Evolutionary conservation across 805 yeast species (phyloP), one percentile per base, ranked within the genome.

Genomic region (Wickerhamiella brachini): DNA sequence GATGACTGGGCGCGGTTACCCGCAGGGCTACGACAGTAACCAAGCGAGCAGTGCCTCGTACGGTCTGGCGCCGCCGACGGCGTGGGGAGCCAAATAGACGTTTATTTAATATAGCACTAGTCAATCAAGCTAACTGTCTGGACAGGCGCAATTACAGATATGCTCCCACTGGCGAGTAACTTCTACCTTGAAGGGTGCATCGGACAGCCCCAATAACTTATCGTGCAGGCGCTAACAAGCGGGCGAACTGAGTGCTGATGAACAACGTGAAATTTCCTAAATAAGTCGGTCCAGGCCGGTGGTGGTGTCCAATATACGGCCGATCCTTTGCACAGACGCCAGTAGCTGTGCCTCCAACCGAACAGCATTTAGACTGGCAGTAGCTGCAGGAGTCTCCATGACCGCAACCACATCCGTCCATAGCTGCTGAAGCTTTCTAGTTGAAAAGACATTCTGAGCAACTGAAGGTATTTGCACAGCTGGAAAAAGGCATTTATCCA

Each of bases 361-460:
- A 9, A 29, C 34, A 4, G 34, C 12, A 15, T 12, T 3, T 3
- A 29, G 34, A 12, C 34, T 29, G 34, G 15, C 34, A 15, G 3
- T 7, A 12, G 12, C 5, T 5, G 34, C 8, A 12, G 34, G 31
- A 7, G 31, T 26, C 9, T 6, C 34, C 34, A 29, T 29, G 3
- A 29, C 34, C 12, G 3, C 29, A 2, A 50, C 41, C 1, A 54
- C 24, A 21, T 18, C 6, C 23, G 2, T n/a, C 59, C 59, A 56
- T 2, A 9, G 3, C 21, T 21, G 29, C 6, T 20, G 21, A 3
- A 56, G 52, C 22, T 12, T 31, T 10, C 3, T 13, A 2, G 29
- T 21, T 10, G 38, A 13, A 26, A 57, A 55, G 39, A 53, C 23
- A 10, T 12, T 8, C 9, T 10, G 29, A 15, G 49, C 17, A 44